Conservation (phyloP, 306 rosid species). For the Fragaria iinumae region DNA sequence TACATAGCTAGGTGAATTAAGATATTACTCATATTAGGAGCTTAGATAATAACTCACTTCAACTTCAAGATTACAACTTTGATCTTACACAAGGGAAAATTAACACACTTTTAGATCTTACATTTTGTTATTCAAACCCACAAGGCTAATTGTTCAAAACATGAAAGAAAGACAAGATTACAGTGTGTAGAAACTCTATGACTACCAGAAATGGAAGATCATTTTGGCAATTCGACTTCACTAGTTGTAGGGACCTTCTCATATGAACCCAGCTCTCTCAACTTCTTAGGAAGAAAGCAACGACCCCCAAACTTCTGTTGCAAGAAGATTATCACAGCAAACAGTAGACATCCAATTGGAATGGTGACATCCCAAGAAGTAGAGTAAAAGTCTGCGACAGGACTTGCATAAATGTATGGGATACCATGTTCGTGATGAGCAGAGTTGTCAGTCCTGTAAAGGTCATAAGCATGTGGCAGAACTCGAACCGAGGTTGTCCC, state of each 20-base stretch:
- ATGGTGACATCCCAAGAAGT: constrained; percentile 50
- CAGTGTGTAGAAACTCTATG: background rate
- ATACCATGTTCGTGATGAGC: background rate
- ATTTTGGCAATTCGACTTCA: constrained; percentile 19
- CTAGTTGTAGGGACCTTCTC: constrained; percentile 36
- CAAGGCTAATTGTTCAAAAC: background rate
- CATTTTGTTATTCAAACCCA: background rate
- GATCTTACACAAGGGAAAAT: background rate
- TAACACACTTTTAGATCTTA: background rate
- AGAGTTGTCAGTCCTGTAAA: constrained; percentile 31
- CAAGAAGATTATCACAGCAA: constrained; percentile 45
- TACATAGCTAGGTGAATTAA: too few species aligned
- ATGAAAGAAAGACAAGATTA: background rate
- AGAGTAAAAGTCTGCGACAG: constrained; percentile 40
- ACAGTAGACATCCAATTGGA: constrained; percentile 34
- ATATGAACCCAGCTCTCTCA: constrained; percentile 25
- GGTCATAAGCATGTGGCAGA: constrained; percentile 58
- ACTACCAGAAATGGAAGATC: background rate
- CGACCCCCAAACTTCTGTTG: constrained; percentile 55
- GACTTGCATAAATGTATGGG: constrained; percentile 45
- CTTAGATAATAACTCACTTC: background rate
- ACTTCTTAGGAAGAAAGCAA: constrained; percentile 36
- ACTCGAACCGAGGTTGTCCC: constrained; percentile 37
- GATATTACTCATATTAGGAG: too few species aligned
- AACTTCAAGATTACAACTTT: background rate